Evolutionary conservation across 768 basidiomycete genomes (phyloP).

Genomic region (Piloderma croceum): DNA sequence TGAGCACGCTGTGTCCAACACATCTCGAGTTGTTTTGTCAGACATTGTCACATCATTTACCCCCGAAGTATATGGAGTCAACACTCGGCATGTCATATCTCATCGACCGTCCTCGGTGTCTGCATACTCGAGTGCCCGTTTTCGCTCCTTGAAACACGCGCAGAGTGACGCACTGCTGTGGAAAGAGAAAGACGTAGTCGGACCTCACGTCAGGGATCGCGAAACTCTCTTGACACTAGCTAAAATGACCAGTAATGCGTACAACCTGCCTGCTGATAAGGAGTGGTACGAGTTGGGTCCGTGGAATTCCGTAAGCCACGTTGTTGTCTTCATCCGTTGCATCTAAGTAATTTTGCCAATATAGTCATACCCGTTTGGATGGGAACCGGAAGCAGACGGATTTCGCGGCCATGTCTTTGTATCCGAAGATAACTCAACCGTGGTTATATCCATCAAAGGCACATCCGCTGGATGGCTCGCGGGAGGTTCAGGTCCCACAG

Average conservation of each 20-base stretch:
- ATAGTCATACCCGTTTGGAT: conserved; percentile 75
- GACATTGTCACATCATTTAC: conserved; percentile 35
- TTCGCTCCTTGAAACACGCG: conserved; percentile 31
- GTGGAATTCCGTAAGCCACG: conserved; percentile 63
- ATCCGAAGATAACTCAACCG: conserved; percentile 76
- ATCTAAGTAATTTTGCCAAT: conserved; percentile 1
- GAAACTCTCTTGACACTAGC: conserved; percentile 72
- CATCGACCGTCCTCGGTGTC: conserved; percentile 42
- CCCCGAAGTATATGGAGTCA: conserved; percentile 33
- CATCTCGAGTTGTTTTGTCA: conserved; percentile 54
- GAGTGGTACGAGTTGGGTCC: conserved; percentile 70
- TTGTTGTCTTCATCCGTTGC: conserved; percentile 2
- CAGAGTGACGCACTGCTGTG: conserved; percentile 47
- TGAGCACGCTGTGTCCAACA: conserved; percentile 50
- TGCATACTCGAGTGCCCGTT: conserved; percentile 29
- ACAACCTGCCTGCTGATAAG: conserved; percentile 43
- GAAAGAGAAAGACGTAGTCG: conserved; percentile 56
- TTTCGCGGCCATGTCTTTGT: conserved; percentile 90
- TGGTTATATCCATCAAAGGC: conserved; percentile 89
- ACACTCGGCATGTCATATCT: conserved; percentile 33
- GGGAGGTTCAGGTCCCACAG: conserved; percentile 76
- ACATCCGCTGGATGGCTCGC: conserved; percentile 70
- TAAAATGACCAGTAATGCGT: conserved; percentile 89
- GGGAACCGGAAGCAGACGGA: conserved; percentile 86
- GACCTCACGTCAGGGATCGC: conserved; percentile 69